Evolutionary conservation across 1,284 basidiomycete genomes (phyloP), one percentile per base, ranked within the genome.

Genomic region (Sporisorium reilianum): DNA sequence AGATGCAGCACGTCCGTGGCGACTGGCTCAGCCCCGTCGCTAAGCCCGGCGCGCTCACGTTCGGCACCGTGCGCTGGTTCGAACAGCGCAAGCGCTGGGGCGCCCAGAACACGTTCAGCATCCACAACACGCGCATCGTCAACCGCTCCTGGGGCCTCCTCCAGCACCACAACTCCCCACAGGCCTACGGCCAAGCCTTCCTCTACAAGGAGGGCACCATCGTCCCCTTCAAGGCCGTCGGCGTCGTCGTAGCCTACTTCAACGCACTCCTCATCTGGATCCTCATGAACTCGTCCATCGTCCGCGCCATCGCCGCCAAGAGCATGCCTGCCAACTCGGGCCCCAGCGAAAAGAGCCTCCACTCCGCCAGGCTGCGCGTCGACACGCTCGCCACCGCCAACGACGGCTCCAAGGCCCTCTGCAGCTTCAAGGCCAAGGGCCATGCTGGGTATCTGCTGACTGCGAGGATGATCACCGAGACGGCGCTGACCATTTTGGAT

Each of bases 361-460:
- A 22, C 23, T 28, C 56, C 25, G 32, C 36, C 20, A 69, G 23
- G 25, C 38, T 68, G 28, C 32, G 64, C 20, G 45, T 73, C n/a
- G 62, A 75, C 30, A 70, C 34, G 86, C 88, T 23, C 82, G 86
- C 52, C 81, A 86, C 18, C 85, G 87, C 8, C 87, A 87, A 5
- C 86, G 88, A 20, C 85, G 89, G n/a, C 3, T 59, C 68, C 8
- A 42, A 63, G 41, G 86, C 88, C 52, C 88, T 91, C 30, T 90
- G 91, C 71, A 90, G 88, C 1, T 88, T 88, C 36, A 85, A 90
- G 55, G 90, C 89, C 1, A 87, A 89, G 45, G 92, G 92, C n/a
- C 92, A 94, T 80, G 91, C 92, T 5, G 92, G 93, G 3, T 94
- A 94, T 84, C 83, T 88, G 18, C 85, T 90, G 38, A 91, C 92